These are phyloP conservation scores for Fusarium pseudograminearum DNA, from an alignment of 2,329 filamentous ascomycete species.

Conservation along the genomic window DNA sequence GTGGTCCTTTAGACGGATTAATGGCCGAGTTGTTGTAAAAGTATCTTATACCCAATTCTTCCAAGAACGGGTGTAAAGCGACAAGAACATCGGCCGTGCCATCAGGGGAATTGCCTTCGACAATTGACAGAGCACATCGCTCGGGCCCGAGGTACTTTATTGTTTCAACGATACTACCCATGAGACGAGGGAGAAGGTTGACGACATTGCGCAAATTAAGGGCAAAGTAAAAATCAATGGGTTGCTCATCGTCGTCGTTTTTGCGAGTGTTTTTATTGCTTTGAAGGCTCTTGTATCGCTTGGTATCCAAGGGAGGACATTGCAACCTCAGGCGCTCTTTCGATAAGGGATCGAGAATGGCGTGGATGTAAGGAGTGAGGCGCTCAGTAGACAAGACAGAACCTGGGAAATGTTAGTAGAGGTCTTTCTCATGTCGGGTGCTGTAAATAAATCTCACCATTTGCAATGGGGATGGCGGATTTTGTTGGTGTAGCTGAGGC, in stretches of 20 bases:
- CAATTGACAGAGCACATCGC: slow-evolving; percentile 65
- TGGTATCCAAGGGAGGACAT: slow-evolving; percentile 45
- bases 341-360: slow-evolving; percentile 49
- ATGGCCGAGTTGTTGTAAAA: slow-evolving; percentile 57
- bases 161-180: slow-evolving; percentile 64
- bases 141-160: slow-evolving; percentile 64
- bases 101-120: slow-evolving; percentile 67
- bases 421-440: accelerated
- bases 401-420: slow-evolving; percentile 46
- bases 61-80: slow-evolving; percentile 56
- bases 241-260: not conserved
- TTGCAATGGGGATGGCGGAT: slow-evolving; percentile 9
- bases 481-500: not conserved
- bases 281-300: slow-evolving; percentile 44
- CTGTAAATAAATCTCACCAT: not conserved
- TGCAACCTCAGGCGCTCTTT: slow-evolving; percentile 44
- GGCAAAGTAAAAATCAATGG: slow-evolving; percentile 62
- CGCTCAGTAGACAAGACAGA: slow-evolving; percentile 44
- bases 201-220: slow-evolving; percentile 64
- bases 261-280: not conserved
- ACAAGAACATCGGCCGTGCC: slow-evolving; percentile 65
- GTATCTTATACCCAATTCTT: slow-evolving; percentile 56
- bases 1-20: slow-evolving; percentile 58
- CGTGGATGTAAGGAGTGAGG: slow-evolving; percentile 46
- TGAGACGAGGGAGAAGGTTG: slow-evolving; percentile 61